Conservation (phyloP, 805 yeast genomes). For the Ogataea sp. region DNA sequence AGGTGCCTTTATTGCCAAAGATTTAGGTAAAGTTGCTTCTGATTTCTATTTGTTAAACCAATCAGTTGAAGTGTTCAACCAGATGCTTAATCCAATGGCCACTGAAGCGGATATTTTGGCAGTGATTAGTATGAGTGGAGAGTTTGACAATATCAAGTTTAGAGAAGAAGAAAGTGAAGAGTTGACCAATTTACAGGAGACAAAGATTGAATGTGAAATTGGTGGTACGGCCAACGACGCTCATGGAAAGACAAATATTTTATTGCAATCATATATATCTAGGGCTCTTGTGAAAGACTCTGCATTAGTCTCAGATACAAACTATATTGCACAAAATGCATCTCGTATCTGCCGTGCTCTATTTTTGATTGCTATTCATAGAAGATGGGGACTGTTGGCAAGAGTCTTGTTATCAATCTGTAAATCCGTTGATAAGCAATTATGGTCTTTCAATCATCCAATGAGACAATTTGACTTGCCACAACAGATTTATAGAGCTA, state of each 20-base stretch:
- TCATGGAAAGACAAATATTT: constrained; percentile 79
- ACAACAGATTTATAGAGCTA: constrained; percentile 48
- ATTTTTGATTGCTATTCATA: constrained; percentile 74
- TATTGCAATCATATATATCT: constrained; percentile 84
- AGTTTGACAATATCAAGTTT: constrained; percentile 82
- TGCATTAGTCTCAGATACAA: constrained; percentile 76
- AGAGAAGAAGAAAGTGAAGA: constrained; percentile 85
- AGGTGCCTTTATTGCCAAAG: constrained; percentile 73
- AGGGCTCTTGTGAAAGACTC: constrained; percentile 66
- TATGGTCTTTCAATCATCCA: constrained; percentile 92
- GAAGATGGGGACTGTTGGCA: constrained; percentile 86
- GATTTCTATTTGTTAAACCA: constrained; percentile 84
- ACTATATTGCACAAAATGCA: constrained; percentile 92
- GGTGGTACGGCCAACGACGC: constrained; percentile 69
- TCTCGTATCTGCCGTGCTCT: constrained; percentile 90
- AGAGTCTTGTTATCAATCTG: constrained; percentile 72
- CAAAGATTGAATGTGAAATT: constrained; percentile 68
- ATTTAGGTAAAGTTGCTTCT: constrained; percentile 88
- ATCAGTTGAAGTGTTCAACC: constrained; percentile 83
- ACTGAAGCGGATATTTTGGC: constrained; percentile 89
- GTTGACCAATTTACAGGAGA: constrained; percentile 50
- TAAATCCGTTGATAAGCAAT: constrained; percentile 72
- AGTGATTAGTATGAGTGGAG: constrained; percentile 86
- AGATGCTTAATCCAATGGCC: constrained; percentile 73
- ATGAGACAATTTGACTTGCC: constrained; percentile 80